Conservation (phyloP, 768 basidiomycete genomes). For the Lactarius indigo region DNA sequence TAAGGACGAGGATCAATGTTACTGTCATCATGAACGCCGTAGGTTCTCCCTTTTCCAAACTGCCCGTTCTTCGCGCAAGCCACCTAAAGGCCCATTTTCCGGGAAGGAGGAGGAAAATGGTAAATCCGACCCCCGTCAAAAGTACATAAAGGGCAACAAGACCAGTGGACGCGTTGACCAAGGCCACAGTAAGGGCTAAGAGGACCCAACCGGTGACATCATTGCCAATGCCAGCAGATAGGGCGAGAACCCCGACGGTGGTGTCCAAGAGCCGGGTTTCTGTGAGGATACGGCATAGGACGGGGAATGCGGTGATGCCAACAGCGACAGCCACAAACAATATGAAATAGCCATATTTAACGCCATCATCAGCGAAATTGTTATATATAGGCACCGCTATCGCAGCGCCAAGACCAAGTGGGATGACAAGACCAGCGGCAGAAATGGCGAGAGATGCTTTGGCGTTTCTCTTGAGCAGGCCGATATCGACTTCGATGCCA, state of each 20-base stretch:
- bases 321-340: conserved; percentile 83
- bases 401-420: conserved; percentile 78
- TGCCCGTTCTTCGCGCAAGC: conserved; percentile 64
- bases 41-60: conserved; percentile 68
- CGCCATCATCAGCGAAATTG: conserved; percentile 52
- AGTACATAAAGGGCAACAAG: conserved; percentile 79
- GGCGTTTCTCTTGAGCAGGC: conserved; percentile 62
- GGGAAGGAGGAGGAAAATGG: conserved; percentile 62
- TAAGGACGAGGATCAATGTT: conserved; percentile 68
- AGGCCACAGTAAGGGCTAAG: conserved; percentile 76
- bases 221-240: conserved; percentile 77
- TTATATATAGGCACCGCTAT: conserved; percentile 70
- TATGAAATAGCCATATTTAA: conserved; percentile 77
- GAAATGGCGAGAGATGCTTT: conserved; percentile 57
- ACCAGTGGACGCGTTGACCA: conserved; percentile 74
- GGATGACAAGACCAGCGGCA: conserved; percentile 64
- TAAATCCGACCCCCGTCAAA: conserved; percentile 62
- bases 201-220: conserved; percentile 74
- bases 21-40: conserved; percentile 75
- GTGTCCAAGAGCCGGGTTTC: conserved; percentile 81
- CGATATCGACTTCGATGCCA: conserved; percentile 78
- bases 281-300: conserved; percentile 80
- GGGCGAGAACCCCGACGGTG: conserved; percentile 75
- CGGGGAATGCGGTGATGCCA: conserved; percentile 79
- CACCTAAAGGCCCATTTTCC: conserved; percentile 61